Conservation (phyloP, 2,329 filamentous ascomycete species). For the Sporothrix brunneoviolacea region DNA sequence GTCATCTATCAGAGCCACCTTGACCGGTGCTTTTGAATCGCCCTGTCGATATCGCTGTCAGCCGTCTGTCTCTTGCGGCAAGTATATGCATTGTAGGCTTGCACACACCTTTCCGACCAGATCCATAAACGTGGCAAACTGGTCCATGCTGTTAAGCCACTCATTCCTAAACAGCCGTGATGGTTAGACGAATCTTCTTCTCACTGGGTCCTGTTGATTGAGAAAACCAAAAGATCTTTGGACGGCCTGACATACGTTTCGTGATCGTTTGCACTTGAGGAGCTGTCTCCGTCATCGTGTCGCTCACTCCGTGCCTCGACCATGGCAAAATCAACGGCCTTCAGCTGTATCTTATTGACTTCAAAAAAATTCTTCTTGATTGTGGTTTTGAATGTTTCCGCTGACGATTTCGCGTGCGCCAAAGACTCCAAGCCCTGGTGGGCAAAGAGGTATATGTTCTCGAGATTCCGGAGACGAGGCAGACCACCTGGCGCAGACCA, state of each 20-base stretch:
- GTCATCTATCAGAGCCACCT: slow-evolving; percentile 3
- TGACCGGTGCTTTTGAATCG: background rate
- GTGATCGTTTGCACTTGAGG: background rate
- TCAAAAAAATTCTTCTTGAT: background rate
- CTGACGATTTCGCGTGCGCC: background rate
- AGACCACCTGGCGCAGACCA: background rate
- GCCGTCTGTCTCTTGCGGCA: background rate
- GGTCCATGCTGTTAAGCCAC: slow-evolving; percentile 7
- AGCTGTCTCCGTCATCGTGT: background rate
- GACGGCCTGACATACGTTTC: slow-evolving; percentile 3
- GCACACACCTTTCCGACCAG: slow-evolving; percentile 2
- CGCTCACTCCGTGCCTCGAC: background rate
- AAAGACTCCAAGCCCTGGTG: background rate
- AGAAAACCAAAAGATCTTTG: too few species aligned
- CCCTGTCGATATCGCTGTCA: background rate
- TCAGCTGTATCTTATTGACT: background rate
- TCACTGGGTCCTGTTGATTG: too few species aligned
- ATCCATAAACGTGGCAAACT: slow-evolving; percentile 3
- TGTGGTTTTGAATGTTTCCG: background rate
- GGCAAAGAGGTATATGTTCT: background rate
- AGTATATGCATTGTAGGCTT: too few species aligned
- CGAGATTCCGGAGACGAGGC: background rate
- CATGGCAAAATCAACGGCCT: slow-evolving; percentile 6
- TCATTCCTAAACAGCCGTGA: background rate
- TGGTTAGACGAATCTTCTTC: background rate